Evolutionary conservation across 352 stramenopile genomes (phyloP).

Genomic region (Globisporangium paroecandrum): DNA sequence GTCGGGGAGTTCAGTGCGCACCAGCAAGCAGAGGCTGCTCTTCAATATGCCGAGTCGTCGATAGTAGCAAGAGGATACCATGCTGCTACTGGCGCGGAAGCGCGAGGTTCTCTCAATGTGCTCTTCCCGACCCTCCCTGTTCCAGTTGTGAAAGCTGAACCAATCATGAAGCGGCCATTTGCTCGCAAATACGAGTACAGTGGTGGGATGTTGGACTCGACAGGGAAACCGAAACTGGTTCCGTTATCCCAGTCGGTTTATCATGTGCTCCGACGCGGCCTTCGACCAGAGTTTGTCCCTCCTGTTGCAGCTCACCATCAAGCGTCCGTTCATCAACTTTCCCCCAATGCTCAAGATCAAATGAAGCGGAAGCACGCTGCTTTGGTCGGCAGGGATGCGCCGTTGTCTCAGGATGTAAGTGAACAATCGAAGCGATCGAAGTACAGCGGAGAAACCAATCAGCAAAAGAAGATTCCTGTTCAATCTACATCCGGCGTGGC

Average conservation of each 20-base stretch:
- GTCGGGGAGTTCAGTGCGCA: slow-evolving; percentile 47
- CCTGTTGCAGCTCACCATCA: neutral
- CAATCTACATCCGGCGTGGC: neutral
- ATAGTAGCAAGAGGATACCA: slow-evolving; percentile 36
- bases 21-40: slow-evolving; percentile 41
- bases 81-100: slow-evolving; percentile 24
- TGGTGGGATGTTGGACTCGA: slow-evolving; percentile 31
- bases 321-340: slow-evolving; percentile 5
- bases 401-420: slow-evolving; percentile 1
- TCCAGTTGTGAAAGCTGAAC: slow-evolving; percentile 40
- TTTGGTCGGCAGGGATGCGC: neutral
- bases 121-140: slow-evolving; percentile 37
- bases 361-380: slow-evolving; percentile 20
- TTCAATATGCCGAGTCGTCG: slow-evolving; percentile 33
- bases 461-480: slow-evolving; percentile 6
- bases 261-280: slow-evolving; percentile 22
- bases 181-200: slow-evolving; percentile 53
- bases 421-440: slow-evolving; percentile 20
- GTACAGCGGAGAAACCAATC: neutral
- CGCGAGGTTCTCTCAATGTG: slow-evolving; percentile 18
- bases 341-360: slow-evolving; percentile 16
- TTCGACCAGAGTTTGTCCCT: slow-evolving; percentile 12
- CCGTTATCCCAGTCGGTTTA: slow-evolving; percentile 48
- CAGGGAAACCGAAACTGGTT: slow-evolving; percentile 27
- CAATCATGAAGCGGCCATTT: slow-evolving; percentile 36